phyloP scores from a whole-genome alignment of 331 rosid species.

The Malus hybrid region DNA sequence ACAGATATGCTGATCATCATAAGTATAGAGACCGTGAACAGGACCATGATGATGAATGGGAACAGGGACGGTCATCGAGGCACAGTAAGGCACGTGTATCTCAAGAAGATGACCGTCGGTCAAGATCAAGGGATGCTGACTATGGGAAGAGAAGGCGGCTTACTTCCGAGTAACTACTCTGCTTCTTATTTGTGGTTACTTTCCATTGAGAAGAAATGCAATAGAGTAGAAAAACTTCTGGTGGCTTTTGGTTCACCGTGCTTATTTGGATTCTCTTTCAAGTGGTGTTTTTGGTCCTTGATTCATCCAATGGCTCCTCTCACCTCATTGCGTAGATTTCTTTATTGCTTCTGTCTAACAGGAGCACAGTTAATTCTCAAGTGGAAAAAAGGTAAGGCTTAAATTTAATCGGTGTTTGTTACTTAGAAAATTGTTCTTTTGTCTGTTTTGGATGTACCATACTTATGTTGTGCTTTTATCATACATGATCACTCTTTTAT shows the following conservation, averaged over 20 bases:
- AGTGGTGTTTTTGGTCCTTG: constrained; percentile 30
- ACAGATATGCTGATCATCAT: constrained; percentile 73
- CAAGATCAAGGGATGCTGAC: constrained; percentile 87
- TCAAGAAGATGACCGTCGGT: constrained; percentile 74
- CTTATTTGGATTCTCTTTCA: constrained; percentile 29
- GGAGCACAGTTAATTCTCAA: constrained; percentile 33
- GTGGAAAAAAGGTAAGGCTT: constrained; percentile 36
- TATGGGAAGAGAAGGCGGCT: constrained; percentile 87
- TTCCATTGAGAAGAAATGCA: constrained; percentile 20
- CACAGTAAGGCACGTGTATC: constrained; percentile 69
- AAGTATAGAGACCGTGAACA: constrained; percentile 68
- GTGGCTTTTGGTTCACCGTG: constrained; percentile 21
- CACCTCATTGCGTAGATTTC: constrained; percentile 24
- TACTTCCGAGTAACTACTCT: constrained; percentile 59
- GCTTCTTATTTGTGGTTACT: constrained; percentile 15
- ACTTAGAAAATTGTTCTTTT: background rate
- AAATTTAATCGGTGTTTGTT: background rate
- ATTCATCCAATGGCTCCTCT: constrained; percentile 36
- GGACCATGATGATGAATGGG: constrained; percentile 83
- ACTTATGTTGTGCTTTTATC: background rate
- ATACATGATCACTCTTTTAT: background rate
- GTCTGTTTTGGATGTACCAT: background rate
- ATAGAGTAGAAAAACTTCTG: constrained; percentile 9
- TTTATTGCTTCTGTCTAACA: constrained; percentile 25
- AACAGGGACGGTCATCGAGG: constrained; percentile 71